Evolutionary conservation across 176 grass and related monocot genomes (phyloP).

Genomic region (Aegilops umbellulata): DNA sequence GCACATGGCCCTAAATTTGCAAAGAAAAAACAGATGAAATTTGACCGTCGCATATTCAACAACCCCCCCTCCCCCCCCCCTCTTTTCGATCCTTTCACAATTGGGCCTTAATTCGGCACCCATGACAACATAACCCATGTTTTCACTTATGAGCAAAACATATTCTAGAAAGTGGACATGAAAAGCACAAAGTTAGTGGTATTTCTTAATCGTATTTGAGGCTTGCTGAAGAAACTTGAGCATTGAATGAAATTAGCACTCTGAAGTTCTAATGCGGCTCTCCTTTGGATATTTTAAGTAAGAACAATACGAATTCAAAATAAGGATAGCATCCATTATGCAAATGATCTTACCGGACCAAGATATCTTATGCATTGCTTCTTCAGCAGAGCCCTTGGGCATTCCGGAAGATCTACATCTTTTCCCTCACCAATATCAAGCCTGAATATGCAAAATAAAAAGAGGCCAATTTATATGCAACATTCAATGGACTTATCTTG

Average conservation of each 20-base stretch:
- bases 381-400: slow-evolving; percentile 57
- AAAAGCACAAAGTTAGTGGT: background rate
- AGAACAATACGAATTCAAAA: background rate
- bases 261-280: background rate
- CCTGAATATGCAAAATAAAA: slow-evolving; percentile 38
- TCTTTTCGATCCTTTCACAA: too few relatives aligned
- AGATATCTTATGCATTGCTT: slow-evolving; percentile 93
- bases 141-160: background rate
- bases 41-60: too few relatives aligned
- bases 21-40: too few relatives aligned
- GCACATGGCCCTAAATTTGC: too few relatives aligned
- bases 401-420: slow-evolving; percentile 67
- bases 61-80: too few relatives aligned
- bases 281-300: background rate
- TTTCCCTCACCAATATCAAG: slow-evolving; percentile 88
- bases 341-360: slow-evolving; percentile 70
- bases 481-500: background rate
- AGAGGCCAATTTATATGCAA: background rate
- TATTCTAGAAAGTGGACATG: background rate
- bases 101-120: background rate
- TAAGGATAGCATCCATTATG: background rate
- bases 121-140: background rate
- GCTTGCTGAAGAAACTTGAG: background rate
- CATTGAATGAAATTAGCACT: background rate
- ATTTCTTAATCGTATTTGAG: background rate